A percentile compares a stretch with the other conserved stretches of the same genome.
These are phyloP conservation scores for Euphorbia corollata DNA, from an alignment of 441 rosid species.

Conservation along the genomic window DNA sequence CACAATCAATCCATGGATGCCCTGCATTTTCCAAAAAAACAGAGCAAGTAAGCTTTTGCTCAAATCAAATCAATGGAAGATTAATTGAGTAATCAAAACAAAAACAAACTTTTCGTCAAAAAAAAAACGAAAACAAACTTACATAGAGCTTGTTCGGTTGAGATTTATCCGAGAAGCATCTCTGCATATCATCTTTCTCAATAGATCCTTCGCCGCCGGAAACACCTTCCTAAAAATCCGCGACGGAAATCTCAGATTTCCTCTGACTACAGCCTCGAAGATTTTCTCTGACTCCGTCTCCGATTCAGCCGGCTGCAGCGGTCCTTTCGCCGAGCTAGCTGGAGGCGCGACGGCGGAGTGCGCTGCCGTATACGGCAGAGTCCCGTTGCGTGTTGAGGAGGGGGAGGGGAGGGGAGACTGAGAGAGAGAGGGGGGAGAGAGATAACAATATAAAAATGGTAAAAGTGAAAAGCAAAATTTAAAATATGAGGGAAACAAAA, in stretches of 20 bases:
- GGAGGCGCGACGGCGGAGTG: too few species aligned
- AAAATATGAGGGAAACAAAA: too few species aligned
- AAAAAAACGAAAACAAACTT: conserved; percentile 21
- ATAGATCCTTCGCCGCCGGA: conserved; percentile 56
- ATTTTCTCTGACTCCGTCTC: too few species aligned
- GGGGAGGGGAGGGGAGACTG: too few species aligned
- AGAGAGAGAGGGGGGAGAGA: too few species aligned
- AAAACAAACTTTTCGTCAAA: conserved; percentile 28
- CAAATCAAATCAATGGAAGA: not conserved
- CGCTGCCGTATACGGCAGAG: too few species aligned
- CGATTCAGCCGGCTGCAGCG: too few species aligned
- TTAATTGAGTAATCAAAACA: not conserved
- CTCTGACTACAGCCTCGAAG: conserved; percentile 62
- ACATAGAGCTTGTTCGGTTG: conserved; percentile 83
- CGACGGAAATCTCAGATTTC: conserved; percentile 63
- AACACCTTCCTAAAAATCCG: conserved; percentile 48
- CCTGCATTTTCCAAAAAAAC: conserved; percentile 34
- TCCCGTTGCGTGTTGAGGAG: too few species aligned
- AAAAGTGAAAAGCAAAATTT: too few species aligned
- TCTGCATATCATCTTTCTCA: conserved; percentile 62
- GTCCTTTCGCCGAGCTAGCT: too few species aligned
- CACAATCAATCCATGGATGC: conserved; percentile 74
- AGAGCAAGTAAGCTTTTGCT: conserved; percentile 1
- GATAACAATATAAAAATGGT: too few species aligned
- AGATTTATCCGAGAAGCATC: conserved; percentile 66